Evolutionary conservation across 441 rosid genomes (phyloP), one percentile per base, ranked within the genome.

Genomic region (Capsella rubella): DNA sequence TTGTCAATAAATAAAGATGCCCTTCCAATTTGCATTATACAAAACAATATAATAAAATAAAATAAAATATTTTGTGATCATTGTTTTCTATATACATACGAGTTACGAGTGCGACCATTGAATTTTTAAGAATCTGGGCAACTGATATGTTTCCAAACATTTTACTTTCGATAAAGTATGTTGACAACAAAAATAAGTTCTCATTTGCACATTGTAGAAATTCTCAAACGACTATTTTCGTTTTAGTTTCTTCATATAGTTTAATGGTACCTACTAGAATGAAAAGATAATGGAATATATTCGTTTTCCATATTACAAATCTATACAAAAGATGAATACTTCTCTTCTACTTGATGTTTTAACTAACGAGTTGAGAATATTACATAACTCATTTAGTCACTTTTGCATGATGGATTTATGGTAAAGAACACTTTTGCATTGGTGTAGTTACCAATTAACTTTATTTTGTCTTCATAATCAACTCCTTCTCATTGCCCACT

Each of bases 401-500:
- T 16, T 16, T 16, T 16, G 18, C 18, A 16, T 16, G 18, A 16
- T 16, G 18, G 18, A 16, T 16, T 16, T 0, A 16, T 16, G 25
- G 2, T 21, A 21, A 21, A 21, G 2, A 37, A 45, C 64, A 46
- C 75, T 76, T 16, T 63, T 28, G 65, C 54, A 54, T 46, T 65
- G 69, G 74, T 53, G 43, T 43, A 53, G 45, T 53, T 64, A 69
- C 69, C 34, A 60, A n/a, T 32, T 45, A 25, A 42, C 59, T 35
- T 45, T 60, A 21, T 57, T 52, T 31, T 25, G 52, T 66, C 21
- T 35, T 34, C n/a, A 10, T 34, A 45, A 2, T 53, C 69, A 32
- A 52, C 28, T 69, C 64, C 45, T 69, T 60, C 40, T 59, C 65
- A 52, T 39, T 45, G 61, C 40, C 81, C 69, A 72, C 73, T 77